Percentiles rank a stretch among this genome's conserved stretches.
Conservation (phyloP, 2,329 filamentous ascomycete species). For the Verticillium albo-atrum region DNA sequence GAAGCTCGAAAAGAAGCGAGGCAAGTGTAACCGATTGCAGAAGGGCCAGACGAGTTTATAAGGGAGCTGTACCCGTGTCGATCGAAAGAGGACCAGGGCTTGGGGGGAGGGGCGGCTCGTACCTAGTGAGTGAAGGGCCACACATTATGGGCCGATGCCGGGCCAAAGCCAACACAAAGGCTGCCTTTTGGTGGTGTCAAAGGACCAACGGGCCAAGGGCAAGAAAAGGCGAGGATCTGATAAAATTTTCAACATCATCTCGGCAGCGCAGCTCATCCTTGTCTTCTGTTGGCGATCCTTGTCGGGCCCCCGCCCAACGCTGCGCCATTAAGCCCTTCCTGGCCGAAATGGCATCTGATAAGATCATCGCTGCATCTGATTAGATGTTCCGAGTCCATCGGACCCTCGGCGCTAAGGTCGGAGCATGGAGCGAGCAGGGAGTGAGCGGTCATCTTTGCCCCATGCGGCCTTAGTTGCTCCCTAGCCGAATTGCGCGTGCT, state of each 20-base stretch:
- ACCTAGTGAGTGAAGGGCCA: background rate
- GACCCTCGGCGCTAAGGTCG: background rate
- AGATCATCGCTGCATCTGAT: background rate
- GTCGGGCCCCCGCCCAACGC: background rate
- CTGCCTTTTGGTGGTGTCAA: background rate
- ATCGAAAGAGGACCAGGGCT: background rate
- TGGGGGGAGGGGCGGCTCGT: background rate
- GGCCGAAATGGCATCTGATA: background rate
- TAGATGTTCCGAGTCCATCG: background rate
- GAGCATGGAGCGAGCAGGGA: background rate
- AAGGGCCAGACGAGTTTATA: background rate
- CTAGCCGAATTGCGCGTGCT: background rate
- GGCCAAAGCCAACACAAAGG: background rate
- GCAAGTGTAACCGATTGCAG: background rate
- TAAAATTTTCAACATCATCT: background rate
- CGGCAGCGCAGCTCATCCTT: background rate
- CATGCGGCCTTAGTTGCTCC: background rate
- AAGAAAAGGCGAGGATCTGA: conserved; percentile 1
- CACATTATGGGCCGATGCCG: background rate
- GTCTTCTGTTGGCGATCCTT: background rate
- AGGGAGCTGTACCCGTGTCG: background rate
- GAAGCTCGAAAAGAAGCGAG: background rate
- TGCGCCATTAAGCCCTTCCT: background rate
- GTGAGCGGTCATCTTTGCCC: background rate
- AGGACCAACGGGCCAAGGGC: background rate